Evolutionary conservation across 805 yeast genomes (phyloP).

Genomic region (Candida adriatica): DNA sequence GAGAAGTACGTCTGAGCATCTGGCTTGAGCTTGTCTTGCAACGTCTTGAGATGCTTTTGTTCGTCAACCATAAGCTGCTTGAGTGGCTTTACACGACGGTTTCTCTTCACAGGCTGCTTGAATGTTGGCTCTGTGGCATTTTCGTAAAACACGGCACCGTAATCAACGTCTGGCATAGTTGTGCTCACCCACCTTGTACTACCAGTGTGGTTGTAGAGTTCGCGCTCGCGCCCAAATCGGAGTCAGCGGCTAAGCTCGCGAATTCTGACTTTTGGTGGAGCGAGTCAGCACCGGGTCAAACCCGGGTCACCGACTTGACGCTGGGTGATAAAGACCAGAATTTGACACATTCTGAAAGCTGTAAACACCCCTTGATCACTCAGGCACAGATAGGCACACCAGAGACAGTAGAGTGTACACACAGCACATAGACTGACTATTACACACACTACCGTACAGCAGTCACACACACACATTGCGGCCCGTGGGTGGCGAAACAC

Average conservation of each 20-base stretch:
- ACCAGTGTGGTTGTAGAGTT: not conserved
- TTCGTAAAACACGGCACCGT: slow-evolving; percentile 1
- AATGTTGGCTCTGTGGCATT: slow-evolving; percentile 38
- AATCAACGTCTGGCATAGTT: slow-evolving; percentile 2
- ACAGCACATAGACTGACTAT: too few species aligned
- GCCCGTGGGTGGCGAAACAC: too few species aligned
- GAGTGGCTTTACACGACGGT: slow-evolving; percentile 63
- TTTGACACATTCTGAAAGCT: not conserved
- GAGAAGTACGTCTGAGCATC: slow-evolving; percentile 63
- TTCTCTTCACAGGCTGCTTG: slow-evolving; percentile 48
- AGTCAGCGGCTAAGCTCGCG: too few species aligned
- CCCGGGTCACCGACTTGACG: slow-evolving; percentile 1
- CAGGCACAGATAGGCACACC: too few species aligned
- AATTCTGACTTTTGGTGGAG: too few species aligned
- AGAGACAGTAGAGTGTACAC: too few species aligned
- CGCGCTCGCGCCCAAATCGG: too few species aligned
- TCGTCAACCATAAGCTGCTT: slow-evolving; percentile 77
- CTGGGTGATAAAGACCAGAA: not conserved
- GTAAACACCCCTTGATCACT: too few species aligned
- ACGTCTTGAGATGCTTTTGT: slow-evolving; percentile 47
- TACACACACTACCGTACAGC: too few species aligned
- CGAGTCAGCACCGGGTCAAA: not conserved
- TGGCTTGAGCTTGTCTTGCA: slow-evolving; percentile 25
- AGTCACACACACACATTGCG: too few species aligned
- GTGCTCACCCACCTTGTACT: not conserved